Base-by-base conservation (phyloP, 1,284 basidiomycete genomes). In the Pseudozyma pruni region DNA sequence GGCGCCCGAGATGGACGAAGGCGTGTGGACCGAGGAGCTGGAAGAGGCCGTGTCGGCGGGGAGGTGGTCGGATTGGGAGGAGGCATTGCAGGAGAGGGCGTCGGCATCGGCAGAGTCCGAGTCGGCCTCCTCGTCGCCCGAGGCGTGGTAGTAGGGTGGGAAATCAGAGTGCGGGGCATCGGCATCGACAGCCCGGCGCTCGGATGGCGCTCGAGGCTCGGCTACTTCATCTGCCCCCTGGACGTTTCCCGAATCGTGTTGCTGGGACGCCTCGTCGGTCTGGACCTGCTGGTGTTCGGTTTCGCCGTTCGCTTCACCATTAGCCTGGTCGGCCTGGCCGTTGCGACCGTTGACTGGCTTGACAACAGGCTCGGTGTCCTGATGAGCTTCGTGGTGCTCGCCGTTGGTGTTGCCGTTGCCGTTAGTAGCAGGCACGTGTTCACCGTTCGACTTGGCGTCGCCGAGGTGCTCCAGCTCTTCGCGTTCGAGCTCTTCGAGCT, bases 141-240 rank as follows among this genome's bases (percentile, higher is more conserved):
- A 5, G 4, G 32, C n/a, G 22, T 20, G n/a, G 5, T 20, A 16
- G 27, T 17, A n/a, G 11, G 48, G 32, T 25, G 53, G 35, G 27
- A 27, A 31, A 8, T 50, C 47, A 41, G 42, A 32, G 37, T 38
- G 35, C 47, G 33, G 49, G 59, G 55, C 63, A 62, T 72, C 62
- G 44, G 62, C 63, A 43, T 72, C 69, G 48, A 62, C 55, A 23
- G 33, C 25, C 35, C 38, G n/a, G 42, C 32, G 48, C 47, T 63
- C 44, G 16, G 35, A n/a, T 13, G 35, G 44, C 45, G 53, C 33
- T 35, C 23, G 33, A 16, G 35, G 42, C 42, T 61, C 57, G 47
- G 60, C 39, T 17, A 49, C 60, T 40, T 71, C 70, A 72, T 68
- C 59, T 72, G 70, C 70, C 70, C 70, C 55, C 63, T 45, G 51